Conservation (phyloP, 768 basidiomycete species). For the Amanita jacksonii region DNA sequence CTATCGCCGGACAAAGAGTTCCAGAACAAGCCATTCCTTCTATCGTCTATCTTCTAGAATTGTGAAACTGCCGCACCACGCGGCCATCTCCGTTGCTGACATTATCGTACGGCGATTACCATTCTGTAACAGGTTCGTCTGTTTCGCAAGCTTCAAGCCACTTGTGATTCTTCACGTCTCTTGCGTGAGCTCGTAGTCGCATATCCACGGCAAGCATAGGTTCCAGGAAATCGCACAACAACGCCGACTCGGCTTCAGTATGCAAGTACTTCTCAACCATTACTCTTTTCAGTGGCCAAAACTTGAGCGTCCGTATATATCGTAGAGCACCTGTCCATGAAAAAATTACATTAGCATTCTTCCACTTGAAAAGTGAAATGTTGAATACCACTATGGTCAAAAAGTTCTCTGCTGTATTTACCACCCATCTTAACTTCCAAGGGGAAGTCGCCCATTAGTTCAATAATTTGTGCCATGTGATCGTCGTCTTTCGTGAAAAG, state of each 20-base stretch:
- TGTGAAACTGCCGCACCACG: background rate
- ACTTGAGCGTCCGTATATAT: conserved; percentile 65
- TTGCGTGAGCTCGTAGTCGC: conserved; percentile 56
- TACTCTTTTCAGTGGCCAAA: conserved; percentile 75
- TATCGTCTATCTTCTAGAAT: background rate
- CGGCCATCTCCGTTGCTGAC: background rate
- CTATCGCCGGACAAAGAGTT: conserved; percentile 1
- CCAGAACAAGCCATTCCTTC: background rate
- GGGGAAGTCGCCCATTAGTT: conserved; percentile 75
- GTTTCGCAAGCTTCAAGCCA: conserved; percentile 49
- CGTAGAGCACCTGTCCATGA: conserved; percentile 45
- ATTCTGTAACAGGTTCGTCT: conserved; percentile 35
- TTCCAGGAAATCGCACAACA: conserved; percentile 56
- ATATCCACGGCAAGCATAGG: conserved; percentile 73
- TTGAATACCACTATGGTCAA: conserved; percentile 55
- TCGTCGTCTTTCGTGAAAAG: conserved; percentile 91
- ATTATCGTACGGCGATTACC: conserved; percentile 21
- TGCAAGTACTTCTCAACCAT: conserved; percentile 87
- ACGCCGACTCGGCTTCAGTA: conserved; percentile 42
- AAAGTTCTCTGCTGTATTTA: conserved; percentile 76
- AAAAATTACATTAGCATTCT: conserved; percentile 7
- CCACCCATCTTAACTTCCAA: conserved; percentile 73
- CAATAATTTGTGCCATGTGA: conserved; percentile 92
- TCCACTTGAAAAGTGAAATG: background rate
- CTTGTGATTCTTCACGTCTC: conserved; percentile 62